phyloP scores from a whole-genome alignment of 768 basidiomycete species.

The Macrolepiota dolichaula region DNA sequence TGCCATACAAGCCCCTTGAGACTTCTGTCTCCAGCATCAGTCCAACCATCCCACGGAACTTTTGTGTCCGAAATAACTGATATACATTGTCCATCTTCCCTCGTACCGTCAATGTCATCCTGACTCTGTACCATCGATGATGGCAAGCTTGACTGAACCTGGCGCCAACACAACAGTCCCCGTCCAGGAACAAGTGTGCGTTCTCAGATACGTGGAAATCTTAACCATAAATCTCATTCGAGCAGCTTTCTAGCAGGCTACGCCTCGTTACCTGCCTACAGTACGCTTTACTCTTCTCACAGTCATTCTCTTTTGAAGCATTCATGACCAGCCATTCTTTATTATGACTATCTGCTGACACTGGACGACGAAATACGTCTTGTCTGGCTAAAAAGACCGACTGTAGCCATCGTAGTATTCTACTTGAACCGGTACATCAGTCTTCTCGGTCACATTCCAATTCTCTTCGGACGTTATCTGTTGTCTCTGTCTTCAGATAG shows the following conservation, averaged over 20 bases:
- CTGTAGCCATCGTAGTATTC: slow-evolving; percentile 36
- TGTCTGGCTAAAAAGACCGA: slow-evolving; percentile 37
- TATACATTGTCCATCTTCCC: background rate
- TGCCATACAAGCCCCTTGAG: background rate
- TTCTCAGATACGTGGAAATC: background rate
- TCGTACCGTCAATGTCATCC: background rate
- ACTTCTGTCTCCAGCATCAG: background rate
- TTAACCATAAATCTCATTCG: background rate
- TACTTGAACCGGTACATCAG: slow-evolving; percentile 42
- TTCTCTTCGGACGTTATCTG: slow-evolving; percentile 31
- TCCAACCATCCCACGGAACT: background rate
- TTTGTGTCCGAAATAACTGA: background rate
- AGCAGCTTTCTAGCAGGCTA: background rate
- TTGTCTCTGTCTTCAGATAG: slow-evolving; percentile 12
- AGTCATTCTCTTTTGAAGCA: background rate
- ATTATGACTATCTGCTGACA: slow-evolving; percentile 51
- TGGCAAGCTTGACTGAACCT: background rate
- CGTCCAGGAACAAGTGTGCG: slow-evolving; percentile 5
- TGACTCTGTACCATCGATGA: background rate
- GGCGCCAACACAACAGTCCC: background rate
- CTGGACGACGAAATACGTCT: slow-evolving; percentile 37
- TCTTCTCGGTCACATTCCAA: slow-evolving; percentile 34
- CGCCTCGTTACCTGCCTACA: slow-evolving; percentile 4
- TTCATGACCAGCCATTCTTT: slow-evolving; percentile 29
- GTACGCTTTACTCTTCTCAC: background rate